These are phyloP conservation scores for Medicago ruthenica DNA, from an alignment of 306 rosid species.

Conservation along the genomic window DNA sequence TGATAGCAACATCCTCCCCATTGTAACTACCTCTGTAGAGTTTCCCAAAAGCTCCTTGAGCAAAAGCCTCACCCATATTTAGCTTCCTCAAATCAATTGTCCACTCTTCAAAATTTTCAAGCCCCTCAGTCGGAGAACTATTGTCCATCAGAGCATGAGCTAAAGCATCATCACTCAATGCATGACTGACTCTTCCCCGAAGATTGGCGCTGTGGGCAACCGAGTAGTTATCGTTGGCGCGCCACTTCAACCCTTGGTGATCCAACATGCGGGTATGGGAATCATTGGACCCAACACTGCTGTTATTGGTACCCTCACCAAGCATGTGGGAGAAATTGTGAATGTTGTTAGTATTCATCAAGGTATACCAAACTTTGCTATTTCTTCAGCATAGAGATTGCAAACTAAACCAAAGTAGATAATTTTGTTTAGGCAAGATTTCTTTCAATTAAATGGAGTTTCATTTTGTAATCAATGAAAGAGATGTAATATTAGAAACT, in stretches of 20 bases:
- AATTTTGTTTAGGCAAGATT: too few species aligned
- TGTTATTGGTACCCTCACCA: conserved; percentile 48
- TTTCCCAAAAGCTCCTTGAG: conserved; percentile 98
- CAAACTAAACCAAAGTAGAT: too few species aligned
- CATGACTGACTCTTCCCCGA: conserved; percentile 90
- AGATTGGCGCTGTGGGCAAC: conserved; percentile 82
- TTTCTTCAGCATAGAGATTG: too few species aligned
- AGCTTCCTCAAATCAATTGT: conserved; percentile 87
- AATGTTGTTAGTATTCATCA: too few species aligned
- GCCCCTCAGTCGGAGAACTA: conserved; percentile 80
- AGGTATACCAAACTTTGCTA: too few species aligned
- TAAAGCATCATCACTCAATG: conserved; percentile 90
- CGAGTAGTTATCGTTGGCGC: conserved; percentile 80
- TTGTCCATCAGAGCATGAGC: conserved; percentile 91
- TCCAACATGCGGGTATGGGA: conserved; percentile 91
- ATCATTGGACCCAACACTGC: conserved; percentile 97
- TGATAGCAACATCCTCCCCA: conserved; percentile 95
- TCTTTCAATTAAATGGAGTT: too few species aligned
- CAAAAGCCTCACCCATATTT: conserved; percentile 96
- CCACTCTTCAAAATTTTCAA: conserved; percentile 87
- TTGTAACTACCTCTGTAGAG: conserved; percentile 93
- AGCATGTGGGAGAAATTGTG: too few species aligned
- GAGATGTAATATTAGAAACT: too few species aligned
- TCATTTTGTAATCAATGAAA: too few species aligned
- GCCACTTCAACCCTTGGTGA: conserved; percentile 83